Conservation (phyloP, 2,329 filamentous ascomycete species). For the Neofusicoccum umdonicola region DNA sequence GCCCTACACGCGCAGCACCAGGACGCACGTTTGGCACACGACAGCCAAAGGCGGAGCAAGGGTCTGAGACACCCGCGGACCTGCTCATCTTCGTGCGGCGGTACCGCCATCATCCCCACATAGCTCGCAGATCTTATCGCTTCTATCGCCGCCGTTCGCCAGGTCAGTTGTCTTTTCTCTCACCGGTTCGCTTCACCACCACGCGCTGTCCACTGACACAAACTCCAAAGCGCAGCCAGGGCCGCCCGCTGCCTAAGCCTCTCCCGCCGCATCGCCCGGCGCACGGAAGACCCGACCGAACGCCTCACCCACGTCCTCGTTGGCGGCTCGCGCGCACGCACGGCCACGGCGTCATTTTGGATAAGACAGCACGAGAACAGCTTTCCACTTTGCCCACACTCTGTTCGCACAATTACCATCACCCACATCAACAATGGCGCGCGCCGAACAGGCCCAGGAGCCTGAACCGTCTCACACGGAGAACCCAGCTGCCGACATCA, state of each 20-base stretch:
- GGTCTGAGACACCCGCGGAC: neutral
- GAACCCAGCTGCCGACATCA: conserved; percentile 3
- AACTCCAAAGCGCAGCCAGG: conserved; percentile 3
- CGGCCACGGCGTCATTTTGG: conserved; percentile 13
- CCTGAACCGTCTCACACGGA: conserved; percentile 20
- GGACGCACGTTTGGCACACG: too few relatives aligned
- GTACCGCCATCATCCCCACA: conserved; percentile 3
- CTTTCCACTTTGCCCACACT: neutral
- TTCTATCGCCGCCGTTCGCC: neutral
- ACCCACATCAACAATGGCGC: conserved; percentile 24
- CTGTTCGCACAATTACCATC: conserved; percentile 1
- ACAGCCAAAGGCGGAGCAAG: neutral
- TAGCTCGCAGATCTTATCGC: conserved; percentile 16
- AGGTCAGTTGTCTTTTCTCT: conserved; percentile 13
- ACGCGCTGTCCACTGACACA: neutral
- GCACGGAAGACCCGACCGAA: conserved; percentile 5
- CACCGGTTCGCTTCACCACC: conserved; percentile 6
- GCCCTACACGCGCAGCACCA: too few relatives aligned
- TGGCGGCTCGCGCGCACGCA: conserved; percentile 10
- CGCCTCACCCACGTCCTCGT: conserved; percentile 8
- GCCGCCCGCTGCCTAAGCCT: conserved; percentile 4
- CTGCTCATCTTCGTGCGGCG: neutral
- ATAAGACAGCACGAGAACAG: conserved; percentile 4
- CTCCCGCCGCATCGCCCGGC: conserved; percentile 10
- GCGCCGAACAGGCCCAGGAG: conserved; percentile 25